Evolutionary conservation across 1,284 basidiomycete genomes (phyloP), one percentile per base, ranked within the genome.

Genomic region (Trichosporon inkin): DNA sequence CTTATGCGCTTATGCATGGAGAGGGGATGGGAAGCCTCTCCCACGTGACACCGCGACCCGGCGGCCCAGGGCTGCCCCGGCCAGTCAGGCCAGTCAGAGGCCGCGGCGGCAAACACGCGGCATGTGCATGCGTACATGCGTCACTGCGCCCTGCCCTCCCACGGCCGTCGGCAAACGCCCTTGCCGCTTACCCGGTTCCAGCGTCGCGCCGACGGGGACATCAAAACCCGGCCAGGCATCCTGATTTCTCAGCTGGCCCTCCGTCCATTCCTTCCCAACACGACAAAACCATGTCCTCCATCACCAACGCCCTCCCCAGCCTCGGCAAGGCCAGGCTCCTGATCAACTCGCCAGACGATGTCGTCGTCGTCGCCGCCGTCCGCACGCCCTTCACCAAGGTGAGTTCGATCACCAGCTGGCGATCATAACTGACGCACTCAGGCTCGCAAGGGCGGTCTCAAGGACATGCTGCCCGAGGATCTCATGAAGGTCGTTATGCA

Each of bases 331-430:
- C 77, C 14, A 81, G 80, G 56, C 67, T 86, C 17, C 80, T 86
- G 40, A 78, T 80, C 65, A 84, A 86, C 78, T 81, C 82, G 60
- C 82, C 84, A 53, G 83, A 92, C 77, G 92, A 95, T 78, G 88
- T 98, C 52, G 95, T 98, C 70, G 89, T 98, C 75, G 86, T 92
- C 72, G 81, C 86, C 19, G 92, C 93, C 19, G 84, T 92, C 60
- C 88, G 95, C 64, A 90, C 93, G 36, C 88, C 94, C 44, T 83
- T 95, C 67, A 95, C 92, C 38, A 93, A 92, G 83, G 90, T 89
- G 44, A 59, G 74, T 66, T 16, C 6, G 8, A n/a, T 5, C 32
- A 6, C 2, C 5, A 13, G 4, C 22, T 39, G 17, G n/a, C 17
- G 2, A 20, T 5, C 14, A 5, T 0, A 6, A 19, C 58, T 61